Evolutionary conservation across 805 yeast genomes (phyloP).

Genomic region (Pichia heedii): DNA sequence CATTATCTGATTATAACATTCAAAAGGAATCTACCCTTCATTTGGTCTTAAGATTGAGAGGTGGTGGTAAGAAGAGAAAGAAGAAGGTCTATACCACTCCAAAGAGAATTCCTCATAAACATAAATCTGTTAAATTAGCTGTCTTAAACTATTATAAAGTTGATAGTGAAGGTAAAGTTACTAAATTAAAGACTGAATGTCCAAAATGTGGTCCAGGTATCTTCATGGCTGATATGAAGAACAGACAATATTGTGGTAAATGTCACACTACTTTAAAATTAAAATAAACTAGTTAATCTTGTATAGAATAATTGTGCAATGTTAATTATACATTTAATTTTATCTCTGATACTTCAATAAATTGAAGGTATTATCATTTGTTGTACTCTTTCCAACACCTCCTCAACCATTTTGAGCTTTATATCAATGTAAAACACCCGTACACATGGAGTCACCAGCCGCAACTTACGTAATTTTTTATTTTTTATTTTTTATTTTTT

Average conservation of each 20-base stretch:
- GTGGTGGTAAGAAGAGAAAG: constrained; percentile 95
- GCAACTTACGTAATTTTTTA: too few species aligned
- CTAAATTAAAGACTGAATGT: constrained; percentile 98
- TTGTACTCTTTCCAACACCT: too few species aligned
- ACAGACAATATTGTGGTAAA: constrained; percentile 99
- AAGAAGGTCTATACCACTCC: constrained; percentile 99
- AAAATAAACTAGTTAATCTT: constrained; percentile 14
- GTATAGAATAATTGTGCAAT: not conserved
- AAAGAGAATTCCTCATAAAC: constrained; percentile 99
- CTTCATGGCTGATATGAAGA: constrained; percentile 98
- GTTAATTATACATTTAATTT: too few species aligned
- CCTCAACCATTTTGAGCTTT: too few species aligned
- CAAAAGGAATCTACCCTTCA: constrained; percentile 98
- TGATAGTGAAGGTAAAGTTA: constrained; percentile 96
- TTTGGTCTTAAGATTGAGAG: constrained; percentile 94
- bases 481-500: too few species aligned
- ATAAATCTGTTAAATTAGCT: constrained; percentile 98
- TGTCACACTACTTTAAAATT: constrained; percentile 90
- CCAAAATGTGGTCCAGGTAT: constrained; percentile 98
- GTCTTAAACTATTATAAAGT: constrained; percentile 99
- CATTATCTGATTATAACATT: constrained; percentile 98
- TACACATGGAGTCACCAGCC: too few species aligned
- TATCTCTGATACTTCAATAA: too few species aligned
- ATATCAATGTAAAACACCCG: too few species aligned
- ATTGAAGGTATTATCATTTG: too few species aligned